Conservation (phyloP, 495 filamentous ascomycete species). For the Jackrogersella minutella region DNA sequence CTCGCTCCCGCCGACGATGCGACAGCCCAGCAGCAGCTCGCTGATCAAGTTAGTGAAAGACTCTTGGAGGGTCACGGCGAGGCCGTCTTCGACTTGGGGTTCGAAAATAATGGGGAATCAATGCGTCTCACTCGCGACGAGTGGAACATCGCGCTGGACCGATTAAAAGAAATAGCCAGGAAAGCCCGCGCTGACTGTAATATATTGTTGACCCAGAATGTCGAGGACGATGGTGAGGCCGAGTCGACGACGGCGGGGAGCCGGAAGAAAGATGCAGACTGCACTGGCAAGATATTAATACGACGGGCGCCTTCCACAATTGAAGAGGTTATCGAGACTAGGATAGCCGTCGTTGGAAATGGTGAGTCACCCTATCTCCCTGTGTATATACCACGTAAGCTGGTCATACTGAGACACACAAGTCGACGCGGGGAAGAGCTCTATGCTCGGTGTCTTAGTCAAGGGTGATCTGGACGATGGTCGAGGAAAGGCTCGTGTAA, state of each 20-base stretch:
- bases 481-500: slow-evolving; percentile 90
- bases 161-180: slow-evolving; percentile 71
- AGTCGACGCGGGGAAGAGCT: slow-evolving; percentile 97
- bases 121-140: slow-evolving; percentile 83
- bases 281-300: slow-evolving; percentile 84
- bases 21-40: slow-evolving; percentile 62
- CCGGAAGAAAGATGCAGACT: slow-evolving; percentile 71
- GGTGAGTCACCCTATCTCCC: slow-evolving; percentile 62
- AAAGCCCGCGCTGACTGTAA: slow-evolving; percentile 75
- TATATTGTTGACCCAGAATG: slow-evolving; percentile 85
- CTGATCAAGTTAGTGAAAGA: slow-evolving; percentile 69
- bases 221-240: slow-evolving; percentile 79
- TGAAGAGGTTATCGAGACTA: slow-evolving; percentile 92
- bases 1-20: slow-evolving; percentile 67
- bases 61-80: slow-evolving; percentile 90
- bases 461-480: slow-evolving; percentile 97
- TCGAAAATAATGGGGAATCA: slow-evolving; percentile 91
- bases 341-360: slow-evolving; percentile 97
- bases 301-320: slow-evolving; percentile 74
- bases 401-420: slow-evolving; percentile 36
- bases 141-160: slow-evolving; percentile 77
- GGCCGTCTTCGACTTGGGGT: slow-evolving; percentile 88
- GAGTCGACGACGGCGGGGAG: slow-evolving; percentile 50
- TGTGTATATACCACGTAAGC: not conserved
- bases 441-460: slow-evolving; percentile 94